phyloP scores from a whole-genome alignment of 306 rosid genomes.

The Cicer pinnatifidum region DNA sequence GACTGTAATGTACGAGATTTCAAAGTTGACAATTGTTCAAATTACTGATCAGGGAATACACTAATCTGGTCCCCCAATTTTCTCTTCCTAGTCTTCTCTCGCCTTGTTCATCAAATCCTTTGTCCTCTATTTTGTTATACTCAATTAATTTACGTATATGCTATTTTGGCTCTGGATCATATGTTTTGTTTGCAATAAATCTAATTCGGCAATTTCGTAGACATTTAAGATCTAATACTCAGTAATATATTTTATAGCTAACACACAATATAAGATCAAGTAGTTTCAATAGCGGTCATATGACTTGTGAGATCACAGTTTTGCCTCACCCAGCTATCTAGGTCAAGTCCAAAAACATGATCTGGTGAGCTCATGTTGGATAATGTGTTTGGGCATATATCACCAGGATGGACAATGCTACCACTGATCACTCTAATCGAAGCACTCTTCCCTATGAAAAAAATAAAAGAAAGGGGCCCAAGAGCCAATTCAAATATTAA shows the following conservation, averaged over 20 bases:
- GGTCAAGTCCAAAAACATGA: background rate
- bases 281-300: background rate
- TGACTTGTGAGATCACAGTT: background rate
- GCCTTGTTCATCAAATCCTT: background rate
- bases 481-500: no score
- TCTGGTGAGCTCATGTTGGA: background rate
- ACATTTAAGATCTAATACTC: background rate
- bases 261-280: slow-evolving; percentile 8
- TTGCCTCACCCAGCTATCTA: background rate
- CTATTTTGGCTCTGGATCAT: slow-evolving; percentile 8
- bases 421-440: no score
- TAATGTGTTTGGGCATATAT: background rate
- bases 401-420: background rate
- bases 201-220: background rate
- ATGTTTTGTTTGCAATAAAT: slow-evolving; percentile 19
- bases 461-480: no score
- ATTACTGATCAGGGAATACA: slow-evolving; percentile 6
- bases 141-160: background rate
- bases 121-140: slow-evolving; percentile 25
- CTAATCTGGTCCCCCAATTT: slow-evolving; percentile 1
- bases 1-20: slow-evolving; percentile 8
- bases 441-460: no score
- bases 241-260: background rate
- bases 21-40: slow-evolving; percentile 22
- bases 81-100: background rate